Evolutionary conservation across 192 early-diverging fungal genomes (phyloP).

Genomic region (Thamnidium elegans): DNA sequence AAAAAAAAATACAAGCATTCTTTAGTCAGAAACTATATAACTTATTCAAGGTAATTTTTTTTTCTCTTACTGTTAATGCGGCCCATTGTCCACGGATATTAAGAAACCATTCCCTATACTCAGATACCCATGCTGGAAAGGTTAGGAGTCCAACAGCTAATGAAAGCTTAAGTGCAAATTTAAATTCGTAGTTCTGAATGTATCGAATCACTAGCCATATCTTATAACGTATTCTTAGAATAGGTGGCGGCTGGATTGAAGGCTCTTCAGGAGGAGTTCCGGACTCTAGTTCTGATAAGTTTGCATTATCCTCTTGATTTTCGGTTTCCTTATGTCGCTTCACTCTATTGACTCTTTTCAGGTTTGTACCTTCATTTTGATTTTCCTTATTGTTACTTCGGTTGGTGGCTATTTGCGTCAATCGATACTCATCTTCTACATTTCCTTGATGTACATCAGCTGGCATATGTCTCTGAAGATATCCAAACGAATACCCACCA

Average conservation of each 20-base stretch:
- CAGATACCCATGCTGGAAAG: constrained; percentile 40
- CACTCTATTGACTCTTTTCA: no score
- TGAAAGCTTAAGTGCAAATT: constrained; percentile 53
- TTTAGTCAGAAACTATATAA: no score
- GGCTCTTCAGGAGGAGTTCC: not conserved
- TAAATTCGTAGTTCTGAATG: constrained; percentile 42
- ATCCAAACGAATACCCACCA: constrained; percentile 20
- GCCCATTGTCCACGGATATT: constrained; percentile 49
- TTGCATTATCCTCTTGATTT: not conserved
- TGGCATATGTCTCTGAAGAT: constrained; percentile 13
- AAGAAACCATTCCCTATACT: constrained; percentile 23
- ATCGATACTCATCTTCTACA: constrained; percentile 20
- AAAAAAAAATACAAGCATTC: no score
- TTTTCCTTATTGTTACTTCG: not conserved
- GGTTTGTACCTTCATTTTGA: no score
- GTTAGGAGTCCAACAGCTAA: constrained; percentile 36
- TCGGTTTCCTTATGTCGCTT: not conserved
- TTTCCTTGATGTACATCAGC: not conserved
- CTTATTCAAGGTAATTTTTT: no score
- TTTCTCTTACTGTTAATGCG: constrained; percentile 36
- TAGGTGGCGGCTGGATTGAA: constrained; percentile 11
- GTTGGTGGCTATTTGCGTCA: constrained; percentile 7
- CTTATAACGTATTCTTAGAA: constrained; percentile 33
- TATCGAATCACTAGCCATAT: constrained; percentile 41
- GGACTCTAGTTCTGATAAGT: no score